Percentiles rank a stretch among this genome's conserved stretches.
Evolutionary conservation across 2,329 filamentous ascomycete species (phyloP).

Genomic region (Apiospora rasikravindrae): DNA sequence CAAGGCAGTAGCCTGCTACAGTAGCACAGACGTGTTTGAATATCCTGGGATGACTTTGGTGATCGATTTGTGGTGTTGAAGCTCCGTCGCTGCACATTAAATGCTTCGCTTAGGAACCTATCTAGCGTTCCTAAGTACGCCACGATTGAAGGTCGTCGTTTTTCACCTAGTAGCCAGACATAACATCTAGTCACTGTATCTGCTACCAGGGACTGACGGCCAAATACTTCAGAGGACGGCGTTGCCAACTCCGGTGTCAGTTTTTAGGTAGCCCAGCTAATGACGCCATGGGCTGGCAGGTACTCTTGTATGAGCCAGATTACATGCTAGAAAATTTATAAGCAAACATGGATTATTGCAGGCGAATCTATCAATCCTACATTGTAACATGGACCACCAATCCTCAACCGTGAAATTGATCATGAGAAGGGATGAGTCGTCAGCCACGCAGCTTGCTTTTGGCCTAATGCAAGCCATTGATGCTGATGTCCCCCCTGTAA

Average conservation of each 20-base stretch:
- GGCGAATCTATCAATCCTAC: background rate
- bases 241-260: background rate
- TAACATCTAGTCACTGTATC: too few relatives aligned
- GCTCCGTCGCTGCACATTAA: background rate
- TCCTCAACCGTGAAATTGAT: background rate
- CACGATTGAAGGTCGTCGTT: background rate
- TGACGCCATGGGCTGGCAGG: background rate
- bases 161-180: too few relatives aligned
- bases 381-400: background rate
- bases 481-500: background rate
- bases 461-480: conserved; percentile 3
- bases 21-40: background rate
- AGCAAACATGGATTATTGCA: background rate
- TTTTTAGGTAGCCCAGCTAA: background rate
- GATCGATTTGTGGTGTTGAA: background rate
- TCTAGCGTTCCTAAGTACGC: background rate
- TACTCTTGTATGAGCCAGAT: background rate
- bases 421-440: conserved; percentile 14
- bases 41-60: background rate
- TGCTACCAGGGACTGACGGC: background rate
- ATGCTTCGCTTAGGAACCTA: background rate
- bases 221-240: background rate
- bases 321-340: background rate
- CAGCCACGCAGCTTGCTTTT: background rate
- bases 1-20: background rate